phyloP scores from a whole-genome alignment of 164 flowering plant species.

The Magnolia sinica region DNA sequence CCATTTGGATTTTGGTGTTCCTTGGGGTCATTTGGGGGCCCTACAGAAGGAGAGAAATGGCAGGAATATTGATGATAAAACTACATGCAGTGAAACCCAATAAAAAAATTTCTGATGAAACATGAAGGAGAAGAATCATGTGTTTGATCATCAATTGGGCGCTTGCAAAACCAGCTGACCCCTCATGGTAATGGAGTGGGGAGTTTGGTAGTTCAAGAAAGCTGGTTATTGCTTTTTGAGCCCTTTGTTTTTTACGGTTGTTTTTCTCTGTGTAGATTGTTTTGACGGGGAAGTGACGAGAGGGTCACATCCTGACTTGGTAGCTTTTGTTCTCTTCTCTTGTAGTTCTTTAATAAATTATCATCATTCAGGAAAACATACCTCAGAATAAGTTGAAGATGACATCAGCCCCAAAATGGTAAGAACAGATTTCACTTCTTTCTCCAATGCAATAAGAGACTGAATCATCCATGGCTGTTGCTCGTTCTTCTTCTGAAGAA shows the following conservation, averaged over 20 bases:
- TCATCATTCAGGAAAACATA: constrained; percentile 15
- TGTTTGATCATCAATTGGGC: no score
- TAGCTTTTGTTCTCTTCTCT: neutral
- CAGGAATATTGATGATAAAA: no score
- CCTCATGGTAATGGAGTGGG: neutral
- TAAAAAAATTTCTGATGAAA: no score
- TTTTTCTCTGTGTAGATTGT: neutral
- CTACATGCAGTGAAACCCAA: no score
- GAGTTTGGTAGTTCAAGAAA: neutral
- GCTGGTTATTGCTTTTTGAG: neutral
- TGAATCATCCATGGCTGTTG: constrained; percentile 39
- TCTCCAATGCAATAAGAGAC: constrained; percentile 55
- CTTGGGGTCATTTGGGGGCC: no score
- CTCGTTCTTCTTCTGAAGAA: constrained; percentile 22
- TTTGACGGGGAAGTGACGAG: neutral
- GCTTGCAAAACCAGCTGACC: neutral
- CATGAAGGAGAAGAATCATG: no score
- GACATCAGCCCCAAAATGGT: constrained; percentile 57
- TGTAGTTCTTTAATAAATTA: no score
- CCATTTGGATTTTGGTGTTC: no score
- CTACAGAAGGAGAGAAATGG: no score
- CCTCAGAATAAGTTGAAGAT: constrained; percentile 50
- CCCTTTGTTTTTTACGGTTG: neutral
- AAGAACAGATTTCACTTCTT: constrained; percentile 52
- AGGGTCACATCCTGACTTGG: neutral